phyloP scores from a whole-genome alignment of 2,329 filamentous ascomycete genomes.

The Arthrobotrys pseudoclavata region DNA sequence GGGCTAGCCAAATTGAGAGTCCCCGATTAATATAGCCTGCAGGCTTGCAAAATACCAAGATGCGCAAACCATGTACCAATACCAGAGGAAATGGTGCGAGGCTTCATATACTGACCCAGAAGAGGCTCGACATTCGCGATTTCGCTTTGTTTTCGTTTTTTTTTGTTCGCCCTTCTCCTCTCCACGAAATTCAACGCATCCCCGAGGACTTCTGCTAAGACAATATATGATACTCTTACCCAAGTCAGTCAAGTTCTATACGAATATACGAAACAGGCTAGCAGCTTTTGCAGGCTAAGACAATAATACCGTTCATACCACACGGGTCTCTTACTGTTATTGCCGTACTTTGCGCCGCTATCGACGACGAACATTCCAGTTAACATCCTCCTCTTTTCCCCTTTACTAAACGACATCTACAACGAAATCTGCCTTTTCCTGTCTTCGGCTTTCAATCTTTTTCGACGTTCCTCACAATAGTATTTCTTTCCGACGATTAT shows the following conservation, averaged over 20 bases:
- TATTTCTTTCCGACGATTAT: constrained; percentile 23
- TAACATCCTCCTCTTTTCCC: constrained; percentile 41
- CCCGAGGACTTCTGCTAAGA: constrained; percentile 31
- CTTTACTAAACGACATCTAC: constrained; percentile 30
- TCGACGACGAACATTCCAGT: constrained; percentile 53
- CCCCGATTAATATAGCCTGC: constrained; percentile 56
- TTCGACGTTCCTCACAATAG: constrained; percentile 2
- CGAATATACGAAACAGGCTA: constrained; percentile 43
- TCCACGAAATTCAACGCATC: constrained; percentile 33
- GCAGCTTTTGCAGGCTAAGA: constrained; percentile 44
- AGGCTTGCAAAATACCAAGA: constrained; percentile 54
- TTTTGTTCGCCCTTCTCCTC: constrained; percentile 35
- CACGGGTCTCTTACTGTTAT: constrained; percentile 20
- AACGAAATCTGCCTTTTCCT: constrained; percentile 1
- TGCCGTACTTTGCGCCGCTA: constrained; percentile 59
- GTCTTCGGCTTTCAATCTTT: background rate
- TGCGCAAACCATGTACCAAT: constrained; percentile 50
- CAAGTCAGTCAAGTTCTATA: constrained; percentile 36
- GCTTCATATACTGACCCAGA: constrained; percentile 53
- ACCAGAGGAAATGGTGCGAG: constrained; percentile 43
- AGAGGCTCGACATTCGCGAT: constrained; percentile 50
- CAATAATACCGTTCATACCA: constrained; percentile 24
- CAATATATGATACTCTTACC: constrained; percentile 18
- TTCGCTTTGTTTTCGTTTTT: constrained; percentile 52
- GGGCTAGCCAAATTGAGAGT: constrained; percentile 51